phyloP scores from a whole-genome alignment of 371 early-diverging fungal genomes.

The Mortierella sp. region DNA sequence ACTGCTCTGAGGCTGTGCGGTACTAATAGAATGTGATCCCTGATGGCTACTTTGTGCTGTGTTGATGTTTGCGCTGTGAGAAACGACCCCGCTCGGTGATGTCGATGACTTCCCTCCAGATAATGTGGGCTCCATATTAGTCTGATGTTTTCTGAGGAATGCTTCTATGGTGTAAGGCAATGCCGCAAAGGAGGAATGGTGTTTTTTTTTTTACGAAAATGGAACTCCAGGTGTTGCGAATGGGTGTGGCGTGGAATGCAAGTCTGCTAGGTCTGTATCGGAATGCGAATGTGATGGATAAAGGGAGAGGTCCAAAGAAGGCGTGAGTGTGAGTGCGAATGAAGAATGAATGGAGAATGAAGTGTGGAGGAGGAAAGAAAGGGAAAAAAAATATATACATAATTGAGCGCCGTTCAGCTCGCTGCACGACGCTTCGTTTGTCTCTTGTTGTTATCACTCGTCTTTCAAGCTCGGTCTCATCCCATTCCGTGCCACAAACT shows the following conservation, averaged over 20 bases:
- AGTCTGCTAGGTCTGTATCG: no score
- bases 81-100: background rate
- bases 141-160: background rate
- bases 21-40: constrained; percentile 29
- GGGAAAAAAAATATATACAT: constrained; percentile 1
- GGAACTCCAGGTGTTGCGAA: background rate
- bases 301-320: background rate
- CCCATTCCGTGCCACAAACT: no score
- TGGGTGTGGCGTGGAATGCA: no score
- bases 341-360: background rate
- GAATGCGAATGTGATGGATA: no score
- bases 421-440: background rate
- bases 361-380: background rate
- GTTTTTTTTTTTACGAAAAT: background rate
- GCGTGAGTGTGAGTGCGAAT: constrained; percentile 3
- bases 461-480: no score
- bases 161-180: background rate
- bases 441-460: background rate
- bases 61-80: background rate
- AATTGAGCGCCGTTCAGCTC: background rate
- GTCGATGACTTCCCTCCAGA: background rate
- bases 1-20: constrained; percentile 18
- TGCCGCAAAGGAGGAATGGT: background rate
- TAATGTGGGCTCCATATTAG: background rate
- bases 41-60: background rate